phyloP scores from a whole-genome alignment of 805 yeast species.

The Candida anglica region DNA sequence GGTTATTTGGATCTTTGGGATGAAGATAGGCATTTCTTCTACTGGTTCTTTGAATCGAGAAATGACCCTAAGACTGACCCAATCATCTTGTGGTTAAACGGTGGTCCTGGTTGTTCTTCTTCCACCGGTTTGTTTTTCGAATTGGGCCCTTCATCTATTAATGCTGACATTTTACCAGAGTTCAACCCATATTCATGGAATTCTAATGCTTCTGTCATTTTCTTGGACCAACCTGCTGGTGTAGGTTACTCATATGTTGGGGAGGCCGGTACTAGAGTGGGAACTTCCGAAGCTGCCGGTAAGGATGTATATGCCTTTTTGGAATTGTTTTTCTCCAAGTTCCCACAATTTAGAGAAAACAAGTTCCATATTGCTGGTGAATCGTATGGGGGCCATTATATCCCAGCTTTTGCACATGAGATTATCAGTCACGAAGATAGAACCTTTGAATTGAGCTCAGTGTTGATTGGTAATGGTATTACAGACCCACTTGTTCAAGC shows the following conservation, averaged over 20 bases:
- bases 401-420: slow-evolving; percentile 84
- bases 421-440: slow-evolving; percentile 63
- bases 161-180: slow-evolving; percentile 61
- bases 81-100: slow-evolving; percentile 85
- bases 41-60: slow-evolving; percentile 91
- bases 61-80: slow-evolving; percentile 86
- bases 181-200: slow-evolving; percentile 90
- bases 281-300: slow-evolving; percentile 78
- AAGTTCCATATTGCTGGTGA: slow-evolving; percentile 90
- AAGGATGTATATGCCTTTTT: slow-evolving; percentile 83
- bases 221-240: slow-evolving; percentile 90
- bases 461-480: slow-evolving; percentile 43
- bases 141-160: slow-evolving; percentile 82
- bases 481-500: slow-evolving; percentile 41
- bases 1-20: slow-evolving; percentile 35
- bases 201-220: slow-evolving; percentile 82
- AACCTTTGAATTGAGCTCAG: slow-evolving; percentile 33
- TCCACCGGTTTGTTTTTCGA: slow-evolving; percentile 88
- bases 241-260: slow-evolving; percentile 85
- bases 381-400: slow-evolving; percentile 91
- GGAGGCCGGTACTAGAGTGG: slow-evolving; percentile 43
- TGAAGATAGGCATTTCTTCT: slow-evolving; percentile 73
- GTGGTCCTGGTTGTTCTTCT: slow-evolving; percentile 96
- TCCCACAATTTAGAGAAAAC: slow-evolving; percentile 57
- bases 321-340: slow-evolving; percentile 76